Base-by-base conservation (phyloP, 805 yeast species). In the Myxozyma neotropica region DNA sequence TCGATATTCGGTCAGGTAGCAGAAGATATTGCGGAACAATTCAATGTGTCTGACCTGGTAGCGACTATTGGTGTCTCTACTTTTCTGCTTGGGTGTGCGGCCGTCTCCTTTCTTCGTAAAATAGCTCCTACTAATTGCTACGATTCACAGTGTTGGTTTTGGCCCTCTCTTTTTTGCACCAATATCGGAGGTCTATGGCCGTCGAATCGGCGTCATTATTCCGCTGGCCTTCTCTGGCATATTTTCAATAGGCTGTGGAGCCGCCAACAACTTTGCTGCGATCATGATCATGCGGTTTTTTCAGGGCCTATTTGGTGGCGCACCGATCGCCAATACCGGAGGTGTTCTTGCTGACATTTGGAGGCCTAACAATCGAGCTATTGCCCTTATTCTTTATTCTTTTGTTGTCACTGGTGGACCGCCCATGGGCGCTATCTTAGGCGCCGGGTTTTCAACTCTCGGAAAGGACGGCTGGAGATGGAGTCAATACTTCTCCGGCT, bases 131-230 rank as follows among this genome's bases (percentile, higher is more conserved):
- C 17, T 38, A 8, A 47, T 40, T 27, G n/a, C 23, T n/a, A 38
- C 1, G 6, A n/a, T n/a, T 33, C n/a, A 43, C 36, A 59, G 64
- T 4, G 59, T 61, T 24, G 65, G 65, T 4, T 73, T 82, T 12
- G 91, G 91, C 0, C 88, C 89, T 2, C 73, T 84, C 72, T 62
- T 85, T 13, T 84, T 84, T 80, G 88, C 87, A 0, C 87, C 87
- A 1, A 63, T 81, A 13, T 80, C 68, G 3, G 74, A 71, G 40
- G 71, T 75, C 1, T 74, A 69, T 56, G 78, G 79, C 5, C 72
- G 84, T 44, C 79, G 74, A 63, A 60, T 70, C 3, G 80, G 82
- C 29, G 76, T 81, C 23, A 62, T 81, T 29, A 53, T 74, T 2
- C 83, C 85, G 4, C 73, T 77, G 39, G 69, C 74, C 33, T 36